These are phyloP conservation scores for Coprinopsis sp. DNA, from an alignment of 768 basidiomycete species.

Conservation along the genomic window DNA sequence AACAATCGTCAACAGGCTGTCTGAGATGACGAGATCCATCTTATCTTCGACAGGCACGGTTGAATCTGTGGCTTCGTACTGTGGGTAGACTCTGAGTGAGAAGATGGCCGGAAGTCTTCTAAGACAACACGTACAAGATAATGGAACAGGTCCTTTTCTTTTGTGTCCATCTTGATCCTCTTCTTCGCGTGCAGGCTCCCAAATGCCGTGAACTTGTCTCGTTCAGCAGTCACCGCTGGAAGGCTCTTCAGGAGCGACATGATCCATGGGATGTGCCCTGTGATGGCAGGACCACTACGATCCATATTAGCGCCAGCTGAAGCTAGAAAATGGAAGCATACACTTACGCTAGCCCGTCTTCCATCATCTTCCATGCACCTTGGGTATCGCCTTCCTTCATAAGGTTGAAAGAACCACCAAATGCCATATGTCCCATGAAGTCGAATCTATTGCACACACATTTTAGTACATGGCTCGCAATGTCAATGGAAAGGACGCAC, in stretches of 20 bases:
- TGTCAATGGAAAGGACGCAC: constrained; percentile 34
- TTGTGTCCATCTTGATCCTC: constrained; percentile 11
- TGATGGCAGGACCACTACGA: constrained; percentile 12
- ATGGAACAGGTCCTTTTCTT: constrained; percentile 24
- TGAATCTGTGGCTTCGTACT: constrained; percentile 13
- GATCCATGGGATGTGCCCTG: constrained; percentile 12
- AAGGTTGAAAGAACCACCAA: constrained; percentile 24
- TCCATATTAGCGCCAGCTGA: background rate
- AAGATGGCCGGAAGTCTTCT: background rate
- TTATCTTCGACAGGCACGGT: constrained; percentile 8
- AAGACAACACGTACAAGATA: constrained; percentile 18
- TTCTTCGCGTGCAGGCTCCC: constrained; percentile 13
- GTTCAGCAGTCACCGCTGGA: constrained; percentile 3
- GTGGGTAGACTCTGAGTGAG: background rate
- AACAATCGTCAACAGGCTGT: constrained; percentile 23
- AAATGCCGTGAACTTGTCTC: constrained; percentile 1
- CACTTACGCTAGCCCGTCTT: constrained; percentile 20
- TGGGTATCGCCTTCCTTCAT: constrained; percentile 23
- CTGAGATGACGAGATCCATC: constrained; percentile 13
- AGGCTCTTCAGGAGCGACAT: background rate
- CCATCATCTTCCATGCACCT: constrained; percentile 19
- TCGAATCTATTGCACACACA: constrained; percentile 25
- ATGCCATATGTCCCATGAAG: constrained; percentile 36
- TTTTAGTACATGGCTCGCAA: constrained; percentile 12
- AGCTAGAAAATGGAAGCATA: background rate